Evolutionary conservation across 208 protist genomes (phyloP).

Genomic region (Angomonas ambiguus): DNA sequence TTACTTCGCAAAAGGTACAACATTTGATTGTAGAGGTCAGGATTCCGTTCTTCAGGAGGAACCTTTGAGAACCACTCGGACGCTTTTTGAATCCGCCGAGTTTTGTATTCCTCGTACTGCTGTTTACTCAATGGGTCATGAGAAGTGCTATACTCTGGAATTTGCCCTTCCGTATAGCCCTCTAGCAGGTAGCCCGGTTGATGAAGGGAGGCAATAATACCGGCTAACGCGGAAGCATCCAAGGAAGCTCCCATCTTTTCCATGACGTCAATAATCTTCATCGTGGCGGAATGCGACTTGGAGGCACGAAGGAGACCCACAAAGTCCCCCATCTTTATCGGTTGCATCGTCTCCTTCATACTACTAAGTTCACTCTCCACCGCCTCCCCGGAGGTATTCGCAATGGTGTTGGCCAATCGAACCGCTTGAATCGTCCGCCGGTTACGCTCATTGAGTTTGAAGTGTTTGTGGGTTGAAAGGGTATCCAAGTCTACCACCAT

Average conservation of each 20-base stretch:
- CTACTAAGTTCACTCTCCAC: background rate
- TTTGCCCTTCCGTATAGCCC: conserved; percentile 22
- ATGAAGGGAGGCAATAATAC: conserved; percentile 61
- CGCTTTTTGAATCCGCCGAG: conserved; percentile 35
- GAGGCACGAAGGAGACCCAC: conserved; percentile 54
- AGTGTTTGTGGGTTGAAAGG: background rate
- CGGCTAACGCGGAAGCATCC: conserved; percentile 43
- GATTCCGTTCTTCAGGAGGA: conserved; percentile 28
- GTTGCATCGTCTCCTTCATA: background rate
- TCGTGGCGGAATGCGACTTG: conserved; percentile 27
- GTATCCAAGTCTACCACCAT: background rate
- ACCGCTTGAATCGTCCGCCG: background rate
- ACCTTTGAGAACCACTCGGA: conserved; percentile 56
- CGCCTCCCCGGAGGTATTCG: background rate
- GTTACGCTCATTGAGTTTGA: background rate
- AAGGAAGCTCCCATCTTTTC: conserved; percentile 36
- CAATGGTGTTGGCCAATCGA: background rate
- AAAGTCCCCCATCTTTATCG: conserved; percentile 70
- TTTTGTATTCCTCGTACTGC: conserved; percentile 62
- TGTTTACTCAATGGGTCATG: conserved; percentile 11
- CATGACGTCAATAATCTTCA: conserved; percentile 62
- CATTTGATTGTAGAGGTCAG: conserved; percentile 73
- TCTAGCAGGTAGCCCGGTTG: conserved; percentile 57
- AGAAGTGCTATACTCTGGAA: background rate
- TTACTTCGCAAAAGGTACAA: conserved; percentile 61